Percentiles rank a stretch among this genome's conserved stretches.
phyloP scores from a whole-genome alignment of 306 rosid genomes.

The Cucumis melo region DNA sequence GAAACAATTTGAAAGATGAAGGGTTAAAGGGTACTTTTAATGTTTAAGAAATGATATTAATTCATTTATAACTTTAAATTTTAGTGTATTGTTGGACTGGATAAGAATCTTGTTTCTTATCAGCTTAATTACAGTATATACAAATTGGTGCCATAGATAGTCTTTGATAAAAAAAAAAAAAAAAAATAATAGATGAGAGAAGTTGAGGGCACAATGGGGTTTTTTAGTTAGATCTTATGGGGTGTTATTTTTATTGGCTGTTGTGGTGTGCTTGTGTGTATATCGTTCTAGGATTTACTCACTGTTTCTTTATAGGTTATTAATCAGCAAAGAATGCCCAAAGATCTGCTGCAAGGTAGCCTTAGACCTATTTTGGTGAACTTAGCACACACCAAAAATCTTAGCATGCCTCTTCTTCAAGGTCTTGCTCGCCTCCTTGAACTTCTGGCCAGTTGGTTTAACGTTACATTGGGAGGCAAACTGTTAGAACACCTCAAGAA shows the following conservation, averaged over 20 bases:
- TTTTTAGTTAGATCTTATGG: neutral
- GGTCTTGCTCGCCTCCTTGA: slow-evolving; percentile 98
- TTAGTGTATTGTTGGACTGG: neutral
- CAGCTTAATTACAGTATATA: neutral
- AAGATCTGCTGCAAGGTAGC: slow-evolving; percentile 91
- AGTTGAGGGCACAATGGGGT: neutral
- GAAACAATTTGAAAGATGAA: neutral
- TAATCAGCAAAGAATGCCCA: slow-evolving; percentile 93
- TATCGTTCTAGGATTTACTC: slow-evolving; percentile 9
- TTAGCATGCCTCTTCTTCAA: slow-evolving; percentile 96
- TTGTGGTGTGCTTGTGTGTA: neutral
- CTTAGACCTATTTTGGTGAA: slow-evolving; percentile 95
- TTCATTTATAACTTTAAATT: neutral
- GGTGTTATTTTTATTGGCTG: neutral
- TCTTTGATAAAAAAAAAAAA: neutral
- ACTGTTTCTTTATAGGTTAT: slow-evolving; percentile 43
- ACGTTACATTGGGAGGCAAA: slow-evolving; percentile 90
- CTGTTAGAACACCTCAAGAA: slow-evolving; percentile 88
- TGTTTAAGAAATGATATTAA: neutral
- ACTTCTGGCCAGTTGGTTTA: slow-evolving; percentile 92
- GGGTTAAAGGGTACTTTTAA: neutral
- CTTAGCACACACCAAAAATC: slow-evolving; percentile 91
- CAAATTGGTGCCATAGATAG: neutral
- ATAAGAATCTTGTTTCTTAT: neutral
- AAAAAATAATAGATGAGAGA: neutral